Conservation (phyloP, 306 rosid species). For the Vigna hirtella region DNA sequence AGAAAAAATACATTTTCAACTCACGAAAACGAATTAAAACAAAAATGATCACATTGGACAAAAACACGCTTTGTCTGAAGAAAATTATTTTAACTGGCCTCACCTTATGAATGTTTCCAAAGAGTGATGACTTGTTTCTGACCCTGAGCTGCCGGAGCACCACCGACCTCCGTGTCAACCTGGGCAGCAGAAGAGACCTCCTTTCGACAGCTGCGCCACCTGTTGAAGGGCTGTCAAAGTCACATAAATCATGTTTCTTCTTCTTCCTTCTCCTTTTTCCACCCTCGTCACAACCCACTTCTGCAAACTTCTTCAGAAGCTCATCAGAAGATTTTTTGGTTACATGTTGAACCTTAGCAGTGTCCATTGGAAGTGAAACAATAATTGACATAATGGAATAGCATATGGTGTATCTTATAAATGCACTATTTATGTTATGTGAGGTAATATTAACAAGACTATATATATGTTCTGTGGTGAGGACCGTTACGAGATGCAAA, state of each 20-base stretch:
- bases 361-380: conserved; percentile 53
- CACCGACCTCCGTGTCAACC: conserved; percentile 51
- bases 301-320: conserved; percentile 77
- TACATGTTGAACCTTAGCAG: conserved; percentile 71
- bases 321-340: conserved; percentile 85
- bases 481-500: not conserved
- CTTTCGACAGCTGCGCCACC: conserved; percentile 56
- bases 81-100: not conserved
- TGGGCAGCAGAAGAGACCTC: conserved; percentile 65
- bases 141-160: conserved; percentile 63
- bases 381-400: not conserved
- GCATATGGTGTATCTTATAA: not conserved
- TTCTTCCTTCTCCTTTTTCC: conserved; percentile 49
- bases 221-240: conserved; percentile 42
- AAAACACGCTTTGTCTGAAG: not conserved
- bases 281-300: conserved; percentile 37
- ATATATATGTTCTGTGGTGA: not conserved
- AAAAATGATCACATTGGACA: not conserved
- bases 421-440: not conserved
- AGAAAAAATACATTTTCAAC: not conserved
- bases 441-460: conserved; percentile 12
- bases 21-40: too few relatives aligned
- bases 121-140: conserved; percentile 64
- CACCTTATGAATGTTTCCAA: conserved; percentile 78
- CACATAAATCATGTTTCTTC: conserved; percentile 43